Evolutionary conservation across 108 stramenopile genomes (phyloP), one percentile per base, ranked within the genome.

Genomic region (Epithemia pelagica): DNA sequence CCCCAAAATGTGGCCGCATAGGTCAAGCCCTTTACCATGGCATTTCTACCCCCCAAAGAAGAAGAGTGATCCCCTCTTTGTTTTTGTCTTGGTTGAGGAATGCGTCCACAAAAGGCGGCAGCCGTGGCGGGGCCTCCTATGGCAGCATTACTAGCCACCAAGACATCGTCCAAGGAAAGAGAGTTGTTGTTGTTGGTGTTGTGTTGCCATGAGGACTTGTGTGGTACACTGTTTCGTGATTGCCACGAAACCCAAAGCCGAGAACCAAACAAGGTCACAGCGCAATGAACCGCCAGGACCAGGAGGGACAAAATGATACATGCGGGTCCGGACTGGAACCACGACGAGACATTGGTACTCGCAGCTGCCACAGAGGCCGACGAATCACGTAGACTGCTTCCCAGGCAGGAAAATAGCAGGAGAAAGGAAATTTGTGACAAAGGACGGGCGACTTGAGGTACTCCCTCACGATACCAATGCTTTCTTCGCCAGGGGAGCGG

Each of bases 71-170:
- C 15, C 5, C 37, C 15, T 51, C 75, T 63, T 64, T 74, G 67
- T 26, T 65, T 56, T 22, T 64, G 33, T 54, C 67, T 18, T 52
- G 59, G 28, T 51, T 66, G 25, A 69, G 66, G 59, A 67, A 79
- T 53, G 32, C 78, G 32, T 72, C 85, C 70, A 54, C 71, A 71
- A 71, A 91, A 87, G 32, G 85, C 81, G 10, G 87, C 90, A 2
- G 90, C 90, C 0, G 90, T 91, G 15, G 82, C 79, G 0, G 90
- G 85, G 7, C 90, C 90, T 23, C 87, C 90, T 32, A 91, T 87
- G 2, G 87, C 90, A n/a, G 87, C 90, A 67, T 91, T 91, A 15
- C 83, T 85, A 33, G 90, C 90, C 30, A 84, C 79, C 59, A 85
- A 74, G 15, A 85, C 55, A 71, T 91, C 88, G 66, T 86, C 78